phyloP scores from a whole-genome alignment of 345 rosid genomes.

The Microthlaspi erraticum region DNA sequence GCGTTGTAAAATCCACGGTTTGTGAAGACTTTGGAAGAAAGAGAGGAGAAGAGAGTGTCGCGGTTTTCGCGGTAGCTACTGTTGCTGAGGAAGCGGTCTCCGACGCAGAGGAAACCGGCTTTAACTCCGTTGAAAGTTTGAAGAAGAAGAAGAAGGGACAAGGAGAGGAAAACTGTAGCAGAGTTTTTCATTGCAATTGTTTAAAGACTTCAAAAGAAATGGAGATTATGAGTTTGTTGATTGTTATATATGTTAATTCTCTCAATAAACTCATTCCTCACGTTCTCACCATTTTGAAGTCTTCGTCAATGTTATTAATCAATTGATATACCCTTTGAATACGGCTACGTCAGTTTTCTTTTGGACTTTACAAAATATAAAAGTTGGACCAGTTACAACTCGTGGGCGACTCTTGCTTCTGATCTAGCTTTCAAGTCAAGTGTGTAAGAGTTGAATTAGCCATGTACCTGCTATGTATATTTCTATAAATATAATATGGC shows the following conservation, averaged over 20 bases:
- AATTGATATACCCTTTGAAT: not conserved
- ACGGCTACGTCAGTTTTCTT: constrained; percentile 9
- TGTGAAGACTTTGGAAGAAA: constrained; percentile 32
- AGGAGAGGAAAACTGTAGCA: constrained; percentile 1
- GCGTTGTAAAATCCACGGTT: constrained; percentile 42
- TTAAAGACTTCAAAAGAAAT: not conserved
- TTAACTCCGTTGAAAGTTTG: constrained; percentile 2
- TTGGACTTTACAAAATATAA: not conserved
- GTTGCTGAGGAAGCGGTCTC: not conserved
- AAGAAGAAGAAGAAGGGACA: constrained; percentile 18
- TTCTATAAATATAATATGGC: no score
- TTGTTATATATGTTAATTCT: not conserved
- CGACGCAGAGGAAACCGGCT: not conserved
- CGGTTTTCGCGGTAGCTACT: constrained; percentile 36
- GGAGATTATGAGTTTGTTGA: not conserved
- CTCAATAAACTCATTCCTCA: no score
- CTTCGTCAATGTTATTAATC: not conserved
- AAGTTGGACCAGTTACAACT: not conserved
- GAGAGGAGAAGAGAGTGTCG: constrained; percentile 42
- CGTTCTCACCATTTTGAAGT: not conserved
- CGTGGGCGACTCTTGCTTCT: not conserved
- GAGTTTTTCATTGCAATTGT: constrained; percentile 20
- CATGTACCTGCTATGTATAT: no score
- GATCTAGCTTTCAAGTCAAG: no score
- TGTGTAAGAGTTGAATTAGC: no score